Base-by-base conservation (phyloP, 345 rosid species). In the Linum usitatissimum region DNA sequence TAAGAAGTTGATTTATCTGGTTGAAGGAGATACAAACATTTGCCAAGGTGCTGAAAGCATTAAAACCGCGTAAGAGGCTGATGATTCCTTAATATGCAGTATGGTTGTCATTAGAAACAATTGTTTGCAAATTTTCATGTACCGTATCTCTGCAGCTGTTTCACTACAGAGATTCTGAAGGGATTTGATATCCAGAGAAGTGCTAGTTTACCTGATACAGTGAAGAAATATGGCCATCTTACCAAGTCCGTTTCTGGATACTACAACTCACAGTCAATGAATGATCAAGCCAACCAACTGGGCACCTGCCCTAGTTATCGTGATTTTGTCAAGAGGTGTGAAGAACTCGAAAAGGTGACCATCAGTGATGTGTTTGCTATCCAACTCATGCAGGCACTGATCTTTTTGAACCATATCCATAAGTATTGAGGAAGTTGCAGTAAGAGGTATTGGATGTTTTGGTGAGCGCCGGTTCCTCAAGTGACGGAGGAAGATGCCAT, bases 361-460 rank as follows among this genome's bases (percentile, higher is more conserved):
- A 83, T 87, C 58, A 75, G 94, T 61, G 98, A 89, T 68, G 96
- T 89, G 45, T 92, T 92, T 78, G 85, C 93, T 49, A 78, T 76
- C 70, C 95, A 89, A 80, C 93, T 92, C 66, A 89, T 92, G 98
- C 95, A 89, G 97, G 98, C 89, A 80, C 49, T 23, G 23, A 34
- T 6, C 65, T 18, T 71, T 68, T 30, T 30, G 48, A 18, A 66
- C 38, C 30, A 30, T 19, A 14, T 14, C 49, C 49, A 9, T 42
- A 30, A 9, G 40, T 60, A 38, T 15, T 18, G 15, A 55, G 23
- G 55, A 53, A 12, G 60, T 56, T 53, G 9, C 30, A 6, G n/a
- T n/a, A 31, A 31, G 3, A 51, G 30, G 23, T 62, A 31, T n/a
- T 34, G 30, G 10, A 18, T 34, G 6, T n/a, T 19, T 68, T 2